A percentile compares a stretch with the other conserved stretches of the same genome.
Evolutionary conservation across 345 rosid genomes (phyloP).

Genomic region (Citrus trifoliata): DNA sequence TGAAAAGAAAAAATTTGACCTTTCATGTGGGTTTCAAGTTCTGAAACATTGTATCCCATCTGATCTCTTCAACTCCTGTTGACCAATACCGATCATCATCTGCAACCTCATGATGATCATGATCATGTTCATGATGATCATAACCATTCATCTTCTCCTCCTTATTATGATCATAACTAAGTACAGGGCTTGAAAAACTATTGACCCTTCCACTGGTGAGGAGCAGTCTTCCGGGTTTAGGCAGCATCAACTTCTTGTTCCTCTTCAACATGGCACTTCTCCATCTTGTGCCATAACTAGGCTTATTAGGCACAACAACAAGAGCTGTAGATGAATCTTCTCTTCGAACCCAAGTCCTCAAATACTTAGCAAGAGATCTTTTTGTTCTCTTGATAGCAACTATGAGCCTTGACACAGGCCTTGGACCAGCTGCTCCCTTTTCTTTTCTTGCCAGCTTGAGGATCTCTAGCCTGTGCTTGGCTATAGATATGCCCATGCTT

Average conservation of each 20-base stretch:
- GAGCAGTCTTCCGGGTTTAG: slow-evolving; percentile 48
- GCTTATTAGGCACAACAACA: slow-evolving; percentile 47
- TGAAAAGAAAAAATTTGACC: background rate
- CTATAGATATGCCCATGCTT: slow-evolving; percentile 94
- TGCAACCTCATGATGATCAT: background rate
- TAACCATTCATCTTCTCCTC: slow-evolving; percentile 34
- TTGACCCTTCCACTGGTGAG: slow-evolving; percentile 57
- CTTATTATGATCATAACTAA: slow-evolving; percentile 32
- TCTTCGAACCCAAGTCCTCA: slow-evolving; percentile 45
- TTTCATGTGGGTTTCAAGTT: slow-evolving; percentile 80
- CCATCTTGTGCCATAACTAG: slow-evolving; percentile 44
- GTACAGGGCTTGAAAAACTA: slow-evolving; percentile 52
- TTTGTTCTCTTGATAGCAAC: slow-evolving; percentile 62
- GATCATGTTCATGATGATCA: background rate
- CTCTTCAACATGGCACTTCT: slow-evolving; percentile 71
- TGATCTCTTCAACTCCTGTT: slow-evolving; percentile 53
- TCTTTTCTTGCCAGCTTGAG: slow-evolving; percentile 72
- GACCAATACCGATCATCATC: slow-evolving; percentile 46
- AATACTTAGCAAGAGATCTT: slow-evolving; percentile 39
- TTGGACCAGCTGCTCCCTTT: slow-evolving; percentile 24
- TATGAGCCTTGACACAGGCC: slow-evolving; percentile 47
- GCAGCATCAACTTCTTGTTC: slow-evolving; percentile 45
- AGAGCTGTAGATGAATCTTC: slow-evolving; percentile 45
- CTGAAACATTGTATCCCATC: slow-evolving; percentile 97
- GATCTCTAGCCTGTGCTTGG: slow-evolving; percentile 93